Evolutionary conservation across 2,329 filamentous ascomycete genomes (phyloP).

Genomic region (Plenodomus tracheiphilus): DNA sequence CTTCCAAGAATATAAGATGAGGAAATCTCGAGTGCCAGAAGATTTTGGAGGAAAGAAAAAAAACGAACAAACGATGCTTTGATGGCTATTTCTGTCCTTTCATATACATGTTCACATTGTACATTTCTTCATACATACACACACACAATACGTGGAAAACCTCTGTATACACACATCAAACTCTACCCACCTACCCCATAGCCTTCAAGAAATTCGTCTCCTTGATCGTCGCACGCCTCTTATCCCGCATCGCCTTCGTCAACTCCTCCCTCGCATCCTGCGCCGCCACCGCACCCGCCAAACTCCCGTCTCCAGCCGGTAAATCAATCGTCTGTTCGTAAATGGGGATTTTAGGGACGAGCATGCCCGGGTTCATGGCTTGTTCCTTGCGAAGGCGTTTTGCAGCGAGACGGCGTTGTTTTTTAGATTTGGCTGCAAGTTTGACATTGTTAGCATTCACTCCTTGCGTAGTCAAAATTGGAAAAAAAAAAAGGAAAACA

Average conservation of each 20-base stretch:
- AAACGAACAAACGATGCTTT: too few species aligned
- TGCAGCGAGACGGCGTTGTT: slow-evolving; percentile 72
- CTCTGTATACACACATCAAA: too few species aligned
- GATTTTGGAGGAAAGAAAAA: too few species aligned
- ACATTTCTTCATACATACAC: not conserved
- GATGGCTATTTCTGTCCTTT: too few species aligned
- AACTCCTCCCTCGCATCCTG: slow-evolving; percentile 62
- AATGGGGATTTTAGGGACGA: slow-evolving; percentile 68
- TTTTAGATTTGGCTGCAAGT: slow-evolving; percentile 69
- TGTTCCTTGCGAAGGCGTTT: slow-evolving; percentile 66
- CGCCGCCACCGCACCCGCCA: slow-evolving; percentile 52
- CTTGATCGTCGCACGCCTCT: slow-evolving; percentile 77
- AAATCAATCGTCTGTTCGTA: slow-evolving; percentile 80
- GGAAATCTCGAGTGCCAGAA: too few species aligned
- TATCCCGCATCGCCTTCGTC: slow-evolving; percentile 71
- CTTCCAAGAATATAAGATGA: too few species aligned
- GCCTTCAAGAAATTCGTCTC: slow-evolving; percentile 83
- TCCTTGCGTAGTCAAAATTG: too few species aligned
- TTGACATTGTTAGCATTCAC: slow-evolving; percentile 3
- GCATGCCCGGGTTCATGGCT: slow-evolving; percentile 66
- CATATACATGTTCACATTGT: too few species aligned
- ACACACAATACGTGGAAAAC: too few species aligned
- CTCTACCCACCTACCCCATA: slow-evolving; percentile 66
- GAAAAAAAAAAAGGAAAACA: too few species aligned
- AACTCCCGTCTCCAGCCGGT: slow-evolving; percentile 56